Evolutionary conservation across 2,329 filamentous ascomycete species (phyloP).

Genomic region (Monosporascus sp.): DNA sequence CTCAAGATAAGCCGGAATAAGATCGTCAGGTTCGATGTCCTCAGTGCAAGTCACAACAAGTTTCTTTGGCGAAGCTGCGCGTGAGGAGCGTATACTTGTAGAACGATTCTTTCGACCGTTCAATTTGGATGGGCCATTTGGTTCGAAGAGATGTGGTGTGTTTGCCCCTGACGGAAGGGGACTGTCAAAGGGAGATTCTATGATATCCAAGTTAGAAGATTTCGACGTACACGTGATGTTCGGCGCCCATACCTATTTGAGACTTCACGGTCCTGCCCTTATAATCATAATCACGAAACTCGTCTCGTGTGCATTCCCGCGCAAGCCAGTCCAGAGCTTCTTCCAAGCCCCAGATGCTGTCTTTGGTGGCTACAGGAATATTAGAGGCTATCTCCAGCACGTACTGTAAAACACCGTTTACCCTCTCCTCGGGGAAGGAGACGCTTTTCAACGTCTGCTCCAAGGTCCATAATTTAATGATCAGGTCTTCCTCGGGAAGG

Average conservation of each 20-base stretch:
- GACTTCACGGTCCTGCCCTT: slow-evolving; percentile 33
- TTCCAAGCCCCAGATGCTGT: slow-evolving; percentile 77
- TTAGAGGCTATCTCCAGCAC: slow-evolving; percentile 63
- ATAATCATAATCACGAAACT: slow-evolving; percentile 67
- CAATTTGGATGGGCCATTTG: slow-evolving; percentile 24
- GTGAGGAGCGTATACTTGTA: slow-evolving; percentile 22
- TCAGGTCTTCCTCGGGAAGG: slow-evolving; percentile 70
- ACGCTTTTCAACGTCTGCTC: slow-evolving; percentile 65
- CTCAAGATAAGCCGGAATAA: slow-evolving; percentile 71
- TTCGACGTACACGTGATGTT: not conserved
- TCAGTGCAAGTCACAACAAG: slow-evolving; percentile 51
- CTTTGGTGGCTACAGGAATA: slow-evolving; percentile 51
- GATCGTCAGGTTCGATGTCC: slow-evolving; percentile 69
- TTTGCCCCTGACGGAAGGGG: slow-evolving; percentile 45
- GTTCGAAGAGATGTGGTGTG: slow-evolving; percentile 40
- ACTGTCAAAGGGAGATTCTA: slow-evolving; percentile 46
- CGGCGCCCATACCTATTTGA: slow-evolving; percentile 22
- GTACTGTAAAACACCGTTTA: slow-evolving; percentile 60
- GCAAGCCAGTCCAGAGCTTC: slow-evolving; percentile 88
- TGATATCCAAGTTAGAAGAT: not conserved
- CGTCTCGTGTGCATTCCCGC: slow-evolving; percentile 62
- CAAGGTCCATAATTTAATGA: slow-evolving; percentile 78
- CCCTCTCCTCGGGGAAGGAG: slow-evolving; percentile 60
- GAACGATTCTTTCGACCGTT: slow-evolving; percentile 30
- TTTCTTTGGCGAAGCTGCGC: slow-evolving; percentile 34